Base-by-base conservation (phyloP, 2,329 filamentous ascomycete genomes). In the Neonectria faginata region DNA sequence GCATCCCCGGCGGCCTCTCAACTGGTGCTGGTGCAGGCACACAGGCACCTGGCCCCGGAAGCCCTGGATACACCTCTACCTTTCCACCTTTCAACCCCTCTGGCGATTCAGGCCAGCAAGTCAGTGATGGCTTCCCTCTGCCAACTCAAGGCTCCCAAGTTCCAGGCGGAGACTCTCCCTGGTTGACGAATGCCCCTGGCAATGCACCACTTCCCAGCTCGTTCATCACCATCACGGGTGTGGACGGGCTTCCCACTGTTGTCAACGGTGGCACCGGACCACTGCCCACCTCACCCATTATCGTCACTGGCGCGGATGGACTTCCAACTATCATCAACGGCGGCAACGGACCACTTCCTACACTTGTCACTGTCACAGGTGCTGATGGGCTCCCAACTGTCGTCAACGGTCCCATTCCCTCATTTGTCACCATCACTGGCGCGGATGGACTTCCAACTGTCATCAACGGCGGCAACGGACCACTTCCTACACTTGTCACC, bases 181-280 rank as follows among this genome's bases (percentile, higher is more conserved):
- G 62, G 62, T 33, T 56, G 12, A 70, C 71, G 20, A 63, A 65
- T 29, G 22, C 45, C 18, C 65, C 64, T 27, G 68, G 55, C 2
- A 64, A 44, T 48, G 64, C 48, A 18, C 63, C 66, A 22, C 27
- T 56, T 10, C 50, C 69, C 16, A 51, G 64, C 33, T 65, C 70
- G 44, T 73, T 58, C 41, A 53, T 73, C 47, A 72, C 71, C 12
- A 64, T 71, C 27, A 60, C 58, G 33, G 66, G 66, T 12, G 16
- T 39, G 16, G 62, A 67, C 61, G 66, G 66, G 2, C 45, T 65
- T 16, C 66, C 64, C 4, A 66, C 66, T 45, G 31, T 63, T 18
- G 31, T 56, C 20, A 20, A 48, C 5, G 42, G 54, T 10, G 41
- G 18, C 5, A 20, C 18, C 11, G 41, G 42, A 3, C 27, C 41